Percentiles rank a stretch among this genome's conserved stretches.
phyloP scores from a whole-genome alignment of 768 basidiomycete genomes.

The Botryobasidium botryosum region DNA sequence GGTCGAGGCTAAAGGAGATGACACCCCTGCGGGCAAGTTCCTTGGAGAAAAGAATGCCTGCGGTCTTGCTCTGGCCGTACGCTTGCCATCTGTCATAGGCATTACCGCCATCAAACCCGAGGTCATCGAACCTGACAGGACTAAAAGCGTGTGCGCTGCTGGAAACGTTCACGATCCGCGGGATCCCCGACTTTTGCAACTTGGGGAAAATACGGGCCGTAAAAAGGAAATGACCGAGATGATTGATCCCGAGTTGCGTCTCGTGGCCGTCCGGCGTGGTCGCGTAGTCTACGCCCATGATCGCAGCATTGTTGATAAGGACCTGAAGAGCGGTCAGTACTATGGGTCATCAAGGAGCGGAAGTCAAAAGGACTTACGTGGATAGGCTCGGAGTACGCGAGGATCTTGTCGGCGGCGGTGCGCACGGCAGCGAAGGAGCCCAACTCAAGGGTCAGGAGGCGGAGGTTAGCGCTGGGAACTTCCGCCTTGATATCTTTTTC shows the following conservation, averaged over 20 bases:
- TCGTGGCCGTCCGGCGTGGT: constrained; percentile 8
- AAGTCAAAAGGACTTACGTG: constrained; percentile 3
- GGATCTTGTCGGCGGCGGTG: constrained; percentile 8
- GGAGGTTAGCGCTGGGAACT: constrained; percentile 4
- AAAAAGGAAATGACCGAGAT: constrained; percentile 12
- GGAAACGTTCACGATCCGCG: constrained; percentile 8
- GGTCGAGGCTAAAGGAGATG: constrained; percentile 5
- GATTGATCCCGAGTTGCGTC: constrained; percentile 9
- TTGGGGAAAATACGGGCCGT: constrained; percentile 8
- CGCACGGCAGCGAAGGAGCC: constrained; percentile 1
- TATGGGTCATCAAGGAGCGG: neutral
- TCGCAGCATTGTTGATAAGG: constrained; percentile 11
- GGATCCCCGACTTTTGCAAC: neutral
- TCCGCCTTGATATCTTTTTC: constrained; percentile 5
- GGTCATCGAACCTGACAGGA: neutral
- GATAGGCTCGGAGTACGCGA: constrained; percentile 6
- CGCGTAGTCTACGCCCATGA: neutral
- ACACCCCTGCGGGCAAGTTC: constrained; percentile 1
- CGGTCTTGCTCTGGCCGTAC: constrained; percentile 10
- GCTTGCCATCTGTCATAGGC: neutral
- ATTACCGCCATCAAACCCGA: neutral
- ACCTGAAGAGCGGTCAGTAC: neutral
- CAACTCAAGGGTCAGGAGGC: constrained; percentile 9
- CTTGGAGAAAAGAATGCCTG: constrained; percentile 9
- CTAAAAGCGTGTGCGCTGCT: neutral